Evolutionary conservation across 2,329 filamentous ascomycete genomes (phyloP), one percentile per base, ranked within the genome.

Genomic region (Neonectria coccinea): DNA sequence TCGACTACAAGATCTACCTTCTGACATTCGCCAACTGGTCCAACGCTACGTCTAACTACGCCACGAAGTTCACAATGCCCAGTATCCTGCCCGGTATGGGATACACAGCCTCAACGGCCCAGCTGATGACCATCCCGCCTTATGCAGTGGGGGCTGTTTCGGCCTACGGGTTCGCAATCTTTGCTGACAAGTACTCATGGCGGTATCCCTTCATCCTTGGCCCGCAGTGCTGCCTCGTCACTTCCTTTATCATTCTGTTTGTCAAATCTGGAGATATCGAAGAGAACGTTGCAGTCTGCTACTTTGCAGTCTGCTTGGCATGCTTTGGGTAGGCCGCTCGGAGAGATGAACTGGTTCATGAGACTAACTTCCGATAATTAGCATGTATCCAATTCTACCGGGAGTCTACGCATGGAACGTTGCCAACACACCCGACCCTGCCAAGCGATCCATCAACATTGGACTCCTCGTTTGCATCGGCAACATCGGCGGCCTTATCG

Each of bases 1-100:
- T 74, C 6, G 83, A 85, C 69, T 85, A 82, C 78, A 83, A 86
- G 71, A 81, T 80, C 14, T 80, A 78, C 63, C 70, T 79, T 10
- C 65, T 85, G 7, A 79, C 81, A 22, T 73, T 84, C 18, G 77
- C 78, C 55, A 82, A 79, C 69, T 81, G 78, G 77, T 82, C 76
- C 20, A 82, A 82, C 50, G 74, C 80, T 0, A 78, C 79, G 1
- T 74, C 75, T 0, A 76, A 76, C 51, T 77, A 77, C 29, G 75
- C 72, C 41, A 73, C 76, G 64, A 78, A 78, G 62, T 77, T 78
- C 47, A 75, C 75, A 1, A 76, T 77, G 75, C 76, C 81, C 1
- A 75, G 77, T 5, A 82, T 83, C 36, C 78, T 83, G 44, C 73
- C 74, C 11, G 76, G 75, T 7, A 80, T 83, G 75, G 81, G 81